Evolutionary conservation across 805 yeast species (phyloP).

Genomic region (Candida maesae): DNA sequence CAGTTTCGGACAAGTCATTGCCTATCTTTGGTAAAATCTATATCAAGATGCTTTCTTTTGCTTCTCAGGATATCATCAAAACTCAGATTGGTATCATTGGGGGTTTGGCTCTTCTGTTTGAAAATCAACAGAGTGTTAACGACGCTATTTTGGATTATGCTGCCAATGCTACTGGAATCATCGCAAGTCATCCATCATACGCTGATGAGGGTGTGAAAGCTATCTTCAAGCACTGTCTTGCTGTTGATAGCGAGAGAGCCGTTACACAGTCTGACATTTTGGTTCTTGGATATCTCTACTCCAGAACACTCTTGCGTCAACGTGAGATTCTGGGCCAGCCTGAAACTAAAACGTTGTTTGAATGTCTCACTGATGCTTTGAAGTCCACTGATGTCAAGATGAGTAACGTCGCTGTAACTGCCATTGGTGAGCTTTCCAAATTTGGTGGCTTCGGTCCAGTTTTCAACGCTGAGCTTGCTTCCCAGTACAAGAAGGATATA

Average conservation of each 20-base stretch:
- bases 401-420: slow-evolving; percentile 20
- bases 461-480: slow-evolving; percentile 17
- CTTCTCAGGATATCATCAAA: slow-evolving; percentile 14
- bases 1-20: slow-evolving; percentile 25
- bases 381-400: slow-evolving; percentile 10
- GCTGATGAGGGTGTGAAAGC: slow-evolving; percentile 13
- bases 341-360: background rate
- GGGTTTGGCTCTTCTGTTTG: slow-evolving; percentile 25
- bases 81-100: slow-evolving; percentile 18
- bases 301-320: slow-evolving; percentile 35
- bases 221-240: slow-evolving; percentile 9
- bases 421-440: slow-evolving; percentile 35
- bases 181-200: slow-evolving; percentile 39
- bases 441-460: slow-evolving; percentile 33
- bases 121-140: slow-evolving; percentile 16
- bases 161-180: slow-evolving; percentile 45
- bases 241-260: slow-evolving; percentile 1
- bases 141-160: slow-evolving; percentile 32
- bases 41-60: slow-evolving; percentile 20
- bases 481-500: slow-evolving; percentile 24
- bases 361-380: slow-evolving; percentile 5
- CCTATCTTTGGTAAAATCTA: slow-evolving; percentile 35
- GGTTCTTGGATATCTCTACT: slow-evolving; percentile 37
- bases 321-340: slow-evolving; percentile 7
- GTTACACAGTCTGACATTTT: background rate